Percentiles rank a stretch among this genome's conserved stretches.
Conservation (phyloP, 129 eudicot species). For the Kitagawia praeruptora region DNA sequence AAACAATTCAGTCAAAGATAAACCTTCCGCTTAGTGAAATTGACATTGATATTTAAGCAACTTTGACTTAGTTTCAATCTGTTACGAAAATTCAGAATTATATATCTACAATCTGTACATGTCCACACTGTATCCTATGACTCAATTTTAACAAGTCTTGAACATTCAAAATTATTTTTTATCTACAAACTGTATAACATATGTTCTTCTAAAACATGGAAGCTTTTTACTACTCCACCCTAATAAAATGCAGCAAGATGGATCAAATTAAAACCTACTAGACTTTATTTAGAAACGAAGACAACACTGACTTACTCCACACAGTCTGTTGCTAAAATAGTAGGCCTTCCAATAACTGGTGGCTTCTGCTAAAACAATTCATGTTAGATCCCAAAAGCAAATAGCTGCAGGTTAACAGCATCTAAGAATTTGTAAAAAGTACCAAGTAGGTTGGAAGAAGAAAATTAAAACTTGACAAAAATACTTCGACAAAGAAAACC, state of each 20-base stretch:
- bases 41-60: not conserved
- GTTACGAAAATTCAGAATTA: not conserved
- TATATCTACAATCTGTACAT: not conserved
- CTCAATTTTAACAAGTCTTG: not conserved
- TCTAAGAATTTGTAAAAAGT: not conserved
- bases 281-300: not conserved
- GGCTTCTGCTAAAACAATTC: constrained; percentile 44
- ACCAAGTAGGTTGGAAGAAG: not conserved
- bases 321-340: constrained; percentile 30
- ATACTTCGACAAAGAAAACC: not conserved
- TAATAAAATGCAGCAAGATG: not conserved
- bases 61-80: not conserved
- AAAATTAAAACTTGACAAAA: constrained; percentile 1
- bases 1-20: not conserved
- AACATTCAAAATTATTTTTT: no score
- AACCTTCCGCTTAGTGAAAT: not conserved
- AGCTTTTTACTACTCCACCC: not conserved
- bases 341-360: constrained; percentile 70
- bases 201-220: not conserved
- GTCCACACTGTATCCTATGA: not conserved
- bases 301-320: constrained; percentile 35
- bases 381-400: constrained; percentile 15
- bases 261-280: not conserved
- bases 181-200: no score
- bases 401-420: constrained; percentile 9